Evolutionary conservation across 163 green algal genomes (phyloP).

Genomic region (Scenedesmus sp.): DNA sequence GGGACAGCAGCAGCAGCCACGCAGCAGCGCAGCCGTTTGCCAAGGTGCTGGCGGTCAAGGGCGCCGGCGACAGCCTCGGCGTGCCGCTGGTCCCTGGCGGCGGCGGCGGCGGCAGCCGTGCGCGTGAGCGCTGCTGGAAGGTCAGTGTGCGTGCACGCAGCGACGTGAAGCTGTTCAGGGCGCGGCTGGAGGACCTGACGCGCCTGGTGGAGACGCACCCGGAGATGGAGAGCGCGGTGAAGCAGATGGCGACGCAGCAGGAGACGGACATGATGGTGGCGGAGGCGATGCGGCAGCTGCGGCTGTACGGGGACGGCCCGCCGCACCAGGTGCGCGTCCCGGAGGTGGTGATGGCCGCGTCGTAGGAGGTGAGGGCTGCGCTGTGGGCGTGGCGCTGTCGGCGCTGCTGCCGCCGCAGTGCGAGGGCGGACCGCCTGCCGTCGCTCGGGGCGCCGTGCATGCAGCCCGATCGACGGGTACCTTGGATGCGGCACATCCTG

Average conservation of each 20-base stretch:
- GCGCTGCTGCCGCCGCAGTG: not conserved
- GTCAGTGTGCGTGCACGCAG: conserved; percentile 54
- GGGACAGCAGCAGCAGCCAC: conserved; percentile 40
- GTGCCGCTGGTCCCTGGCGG: conserved; percentile 37
- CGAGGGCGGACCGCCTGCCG: too few relatives aligned
- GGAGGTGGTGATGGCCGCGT: not conserved
- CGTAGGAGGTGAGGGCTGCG: not conserved
- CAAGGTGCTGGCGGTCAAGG: conserved; percentile 63
- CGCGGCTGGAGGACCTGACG: conserved; percentile 53
- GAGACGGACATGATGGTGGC: conserved; percentile 73
- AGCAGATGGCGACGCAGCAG: conserved; percentile 73
- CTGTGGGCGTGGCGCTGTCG: not conserved
- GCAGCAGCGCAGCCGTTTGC: not conserved
- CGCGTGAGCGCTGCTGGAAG: conserved; percentile 49
- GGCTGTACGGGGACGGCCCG: conserved; percentile 41
- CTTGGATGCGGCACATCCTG: too few relatives aligned
- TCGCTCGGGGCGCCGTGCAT: not conserved
- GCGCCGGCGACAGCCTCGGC: conserved; percentile 66
- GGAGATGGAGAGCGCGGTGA: conserved; percentile 62
- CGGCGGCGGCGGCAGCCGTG: not conserved
- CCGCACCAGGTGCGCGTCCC: not conserved
- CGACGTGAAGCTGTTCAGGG: conserved; percentile 58
- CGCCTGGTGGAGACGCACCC: conserved; percentile 56
- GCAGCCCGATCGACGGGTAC: not conserved
- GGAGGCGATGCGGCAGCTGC: conserved; percentile 73